Base-by-base conservation (phyloP, 2,329 filamentous ascomycete genomes). In the Leptographium radiaticola region DNA sequence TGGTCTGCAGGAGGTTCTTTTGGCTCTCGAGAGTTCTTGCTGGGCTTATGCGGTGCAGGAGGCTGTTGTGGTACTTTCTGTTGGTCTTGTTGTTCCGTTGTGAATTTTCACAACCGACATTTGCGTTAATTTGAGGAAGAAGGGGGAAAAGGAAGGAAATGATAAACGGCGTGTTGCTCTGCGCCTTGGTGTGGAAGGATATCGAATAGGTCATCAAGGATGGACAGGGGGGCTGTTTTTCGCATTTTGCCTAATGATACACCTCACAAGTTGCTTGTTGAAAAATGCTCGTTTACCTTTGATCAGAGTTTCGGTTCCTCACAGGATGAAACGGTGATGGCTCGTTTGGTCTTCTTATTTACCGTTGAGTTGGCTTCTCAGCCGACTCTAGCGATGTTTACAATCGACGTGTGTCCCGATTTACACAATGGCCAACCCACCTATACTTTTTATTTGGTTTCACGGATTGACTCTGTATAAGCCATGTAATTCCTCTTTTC, bases 401-500 rank as follows among this genome's bases (percentile, higher is more conserved):
- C 12, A 8, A 36, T 36, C 34, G 9, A 36, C 34, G 9, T 36
- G 8, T 10, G 12, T 2, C 12, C 12, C 34, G 34, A 13, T 9
- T 36, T 8, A 9, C 34, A 36, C 34, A 13, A n/a, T 16, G 3
- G 12, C 39, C 15, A n/a, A 2, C 2, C 16, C 6, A 40, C 4
- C 36, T 38, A 10, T 7, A 38, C 15, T 4, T 10, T 15, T 10
- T 15, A 30, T 25, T 30, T 30, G 20, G 12, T 12, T 5, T 40
- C 12, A 15, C 16, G 38, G 13, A 10, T 44, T 25, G 25, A 25
- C 25, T 25, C 25, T 25, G 25, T 25, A 6, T 13, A 44, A 44
- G 42, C 43, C n/a, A 6, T 20, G 44, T 33, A 42, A 52, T 52
- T 55, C 36, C 54, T 52, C 34, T 18, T 55, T 55, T 55, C 9